Percentiles rank a stretch among this genome's conserved stretches.
Evolutionary conservation across 768 basidiomycete species (phyloP).

Genomic region (Leccinum aurantiacum): DNA sequence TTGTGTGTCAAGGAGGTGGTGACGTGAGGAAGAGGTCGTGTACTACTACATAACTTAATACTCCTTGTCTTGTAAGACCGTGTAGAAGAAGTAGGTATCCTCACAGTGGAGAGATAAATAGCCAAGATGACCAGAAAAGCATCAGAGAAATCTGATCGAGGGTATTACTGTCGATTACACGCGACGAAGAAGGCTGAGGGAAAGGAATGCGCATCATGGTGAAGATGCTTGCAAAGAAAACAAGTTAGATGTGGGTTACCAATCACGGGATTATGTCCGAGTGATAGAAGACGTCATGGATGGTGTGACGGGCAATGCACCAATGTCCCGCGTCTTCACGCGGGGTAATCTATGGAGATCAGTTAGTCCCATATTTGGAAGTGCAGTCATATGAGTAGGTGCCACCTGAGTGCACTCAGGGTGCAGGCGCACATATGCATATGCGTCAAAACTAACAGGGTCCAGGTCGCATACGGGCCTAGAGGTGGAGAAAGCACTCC

Average conservation of each 20-base stretch:
- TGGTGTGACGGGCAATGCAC: constrained; percentile 11
- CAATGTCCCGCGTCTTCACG: constrained; percentile 13
- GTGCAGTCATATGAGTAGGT: not conserved
- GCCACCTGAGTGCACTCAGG: not conserved
- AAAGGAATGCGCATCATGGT: not conserved
- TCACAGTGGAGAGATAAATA: not conserved
- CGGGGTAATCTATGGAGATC: constrained; percentile 12
- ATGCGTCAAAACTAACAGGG: not conserved
- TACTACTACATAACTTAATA: not conserved
- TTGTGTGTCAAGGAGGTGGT: not conserved
- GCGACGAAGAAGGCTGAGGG: not conserved
- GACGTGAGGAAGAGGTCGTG: not conserved
- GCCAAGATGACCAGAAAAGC: not conserved
- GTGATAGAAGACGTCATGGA: constrained; percentile 14
- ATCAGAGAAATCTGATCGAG: not conserved
- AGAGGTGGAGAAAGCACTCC: not conserved
- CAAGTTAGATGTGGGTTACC: not conserved
- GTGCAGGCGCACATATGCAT: not conserved
- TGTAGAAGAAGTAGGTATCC: not conserved
- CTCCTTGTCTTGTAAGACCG: not conserved
- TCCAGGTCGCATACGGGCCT: not conserved
- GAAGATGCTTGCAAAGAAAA: not conserved
- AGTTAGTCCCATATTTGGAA: constrained; percentile 7
- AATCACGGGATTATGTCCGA: constrained; percentile 13
- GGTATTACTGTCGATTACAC: not conserved